Evolutionary conservation across 371 early-diverging fungal species (phyloP).

Genomic region (Phascolomyces articulosus): DNA sequence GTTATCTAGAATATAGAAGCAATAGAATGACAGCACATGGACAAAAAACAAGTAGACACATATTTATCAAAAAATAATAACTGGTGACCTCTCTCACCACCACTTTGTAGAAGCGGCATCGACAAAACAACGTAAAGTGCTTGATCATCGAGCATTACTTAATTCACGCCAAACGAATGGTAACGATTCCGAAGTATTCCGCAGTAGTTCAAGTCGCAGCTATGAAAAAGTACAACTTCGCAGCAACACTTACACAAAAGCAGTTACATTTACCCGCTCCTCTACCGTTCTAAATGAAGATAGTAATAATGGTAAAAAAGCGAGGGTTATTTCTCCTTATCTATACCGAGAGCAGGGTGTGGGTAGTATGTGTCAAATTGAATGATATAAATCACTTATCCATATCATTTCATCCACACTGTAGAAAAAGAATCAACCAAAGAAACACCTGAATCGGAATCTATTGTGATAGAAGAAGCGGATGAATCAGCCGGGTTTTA

Average conservation of each 20-base stretch:
- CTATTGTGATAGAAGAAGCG: neutral
- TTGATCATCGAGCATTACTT: conserved; percentile 6
- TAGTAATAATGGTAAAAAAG: neutral
- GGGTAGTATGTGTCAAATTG: too few relatives aligned
- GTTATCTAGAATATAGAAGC: neutral
- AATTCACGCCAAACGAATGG: neutral
- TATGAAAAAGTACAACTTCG: neutral
- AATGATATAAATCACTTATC: too few relatives aligned
- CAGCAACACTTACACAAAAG: neutral
- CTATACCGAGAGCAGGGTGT: too few relatives aligned
- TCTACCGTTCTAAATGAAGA: neutral
- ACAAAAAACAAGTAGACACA: too few relatives aligned
- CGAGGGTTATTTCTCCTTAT: neutral
- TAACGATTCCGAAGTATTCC: neutral
- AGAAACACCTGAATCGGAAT: neutral
- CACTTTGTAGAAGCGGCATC: neutral
- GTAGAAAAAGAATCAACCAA: neutral
- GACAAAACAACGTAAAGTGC: conserved; percentile 7
- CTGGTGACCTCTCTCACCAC: too few relatives aligned
- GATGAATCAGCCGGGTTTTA: conserved; percentile 12
- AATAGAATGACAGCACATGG: too few relatives aligned
- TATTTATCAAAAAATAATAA: too few relatives aligned
- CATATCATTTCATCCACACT: too few relatives aligned
- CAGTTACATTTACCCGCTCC: conserved; percentile 11
- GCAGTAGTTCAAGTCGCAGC: neutral